Conservation (phyloP, 768 basidiomycete species). For the Mycena galericulata region DNA sequence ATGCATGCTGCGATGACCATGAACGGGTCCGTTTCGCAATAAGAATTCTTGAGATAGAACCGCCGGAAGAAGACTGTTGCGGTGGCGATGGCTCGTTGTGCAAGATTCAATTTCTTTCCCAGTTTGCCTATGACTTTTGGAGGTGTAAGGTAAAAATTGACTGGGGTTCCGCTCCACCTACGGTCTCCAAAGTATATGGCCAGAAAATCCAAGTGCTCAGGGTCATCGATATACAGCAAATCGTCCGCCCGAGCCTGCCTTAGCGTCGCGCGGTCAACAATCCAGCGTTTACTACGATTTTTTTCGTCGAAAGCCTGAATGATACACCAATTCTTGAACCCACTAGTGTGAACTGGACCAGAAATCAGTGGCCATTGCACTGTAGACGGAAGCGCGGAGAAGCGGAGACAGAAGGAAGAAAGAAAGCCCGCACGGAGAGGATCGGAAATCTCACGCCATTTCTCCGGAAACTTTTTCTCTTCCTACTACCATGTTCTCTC, state of each 20-base stretch:
- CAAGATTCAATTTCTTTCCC: slow-evolving; percentile 82
- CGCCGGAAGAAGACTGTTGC: slow-evolving; percentile 95
- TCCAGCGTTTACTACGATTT: slow-evolving; percentile 85
- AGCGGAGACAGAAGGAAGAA: background rate
- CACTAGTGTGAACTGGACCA: slow-evolving; percentile 30
- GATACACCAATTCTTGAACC: background rate
- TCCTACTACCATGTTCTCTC: slow-evolving; percentile 70
- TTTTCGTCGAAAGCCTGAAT: background rate
- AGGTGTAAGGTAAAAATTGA: background rate
- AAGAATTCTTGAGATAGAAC: slow-evolving; percentile 97
- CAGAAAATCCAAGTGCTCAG: slow-evolving; percentile 83
- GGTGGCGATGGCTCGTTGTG: slow-evolving; percentile 94
- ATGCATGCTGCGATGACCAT: slow-evolving; percentile 93
- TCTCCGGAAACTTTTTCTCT: slow-evolving; percentile 10
- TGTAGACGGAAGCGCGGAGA: background rate
- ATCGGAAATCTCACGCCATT: too few species aligned
- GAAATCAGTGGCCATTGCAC: slow-evolving; percentile 32
- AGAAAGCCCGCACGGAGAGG: too few species aligned
- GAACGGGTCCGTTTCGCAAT: slow-evolving; percentile 96
- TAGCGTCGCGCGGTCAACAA: slow-evolving; percentile 84
- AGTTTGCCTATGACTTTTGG: slow-evolving; percentile 84
- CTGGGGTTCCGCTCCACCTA: slow-evolving; percentile 50
- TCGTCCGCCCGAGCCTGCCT: slow-evolving; percentile 83
- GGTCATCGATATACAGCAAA: slow-evolving; percentile 80
- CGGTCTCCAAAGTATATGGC: slow-evolving; percentile 91